Evolutionary conservation across 371 early-diverging fungal species (phyloP).

Genomic region (Mucor saturninus): DNA sequence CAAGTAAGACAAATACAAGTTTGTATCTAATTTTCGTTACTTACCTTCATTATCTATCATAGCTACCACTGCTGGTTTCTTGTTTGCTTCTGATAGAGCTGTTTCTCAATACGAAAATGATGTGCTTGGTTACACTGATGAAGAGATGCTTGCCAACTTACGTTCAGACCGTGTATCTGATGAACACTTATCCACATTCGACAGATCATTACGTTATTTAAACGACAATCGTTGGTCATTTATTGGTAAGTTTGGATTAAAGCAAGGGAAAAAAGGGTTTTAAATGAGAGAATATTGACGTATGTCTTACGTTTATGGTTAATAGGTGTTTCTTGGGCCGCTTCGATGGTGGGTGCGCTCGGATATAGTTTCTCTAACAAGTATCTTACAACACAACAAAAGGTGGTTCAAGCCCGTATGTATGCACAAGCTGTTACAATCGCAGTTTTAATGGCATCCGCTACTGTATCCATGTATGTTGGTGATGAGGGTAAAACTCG

Average conservation of each 20-base stretch:
- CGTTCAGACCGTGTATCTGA: slow-evolving; percentile 11
- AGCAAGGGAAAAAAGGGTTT: neutral
- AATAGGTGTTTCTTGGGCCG: slow-evolving; percentile 70
- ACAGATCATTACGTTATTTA: slow-evolving; percentile 40
- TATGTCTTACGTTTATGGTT: neutral
- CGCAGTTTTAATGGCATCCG: slow-evolving; percentile 57
- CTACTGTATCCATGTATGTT: slow-evolving; percentile 52
- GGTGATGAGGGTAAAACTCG: slow-evolving; percentile 40
- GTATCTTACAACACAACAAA: slow-evolving; percentile 72
- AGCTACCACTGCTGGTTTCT: slow-evolving; percentile 52
- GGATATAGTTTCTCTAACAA: slow-evolving; percentile 69
- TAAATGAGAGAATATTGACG: neutral
- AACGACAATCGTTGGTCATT: slow-evolving; percentile 57
- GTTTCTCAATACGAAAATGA: slow-evolving; percentile 43
- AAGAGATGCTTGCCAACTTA: slow-evolving; percentile 33
- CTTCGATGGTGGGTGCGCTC: slow-evolving; percentile 70
- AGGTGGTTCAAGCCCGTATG: slow-evolving; percentile 82
- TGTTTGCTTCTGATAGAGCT: slow-evolving; percentile 52
- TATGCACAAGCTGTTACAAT: slow-evolving; percentile 60
- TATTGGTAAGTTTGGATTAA: slow-evolving; percentile 43
- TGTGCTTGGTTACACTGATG: slow-evolving; percentile 51
- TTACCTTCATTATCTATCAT: neutral
- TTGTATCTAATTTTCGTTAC: neutral
- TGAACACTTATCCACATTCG: slow-evolving; percentile 26
- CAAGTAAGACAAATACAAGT: slow-evolving; percentile 30